These are phyloP conservation scores for Xylaria palmicola DNA, from an alignment of 495 filamentous ascomycete species.

Conservation along the genomic window DNA sequence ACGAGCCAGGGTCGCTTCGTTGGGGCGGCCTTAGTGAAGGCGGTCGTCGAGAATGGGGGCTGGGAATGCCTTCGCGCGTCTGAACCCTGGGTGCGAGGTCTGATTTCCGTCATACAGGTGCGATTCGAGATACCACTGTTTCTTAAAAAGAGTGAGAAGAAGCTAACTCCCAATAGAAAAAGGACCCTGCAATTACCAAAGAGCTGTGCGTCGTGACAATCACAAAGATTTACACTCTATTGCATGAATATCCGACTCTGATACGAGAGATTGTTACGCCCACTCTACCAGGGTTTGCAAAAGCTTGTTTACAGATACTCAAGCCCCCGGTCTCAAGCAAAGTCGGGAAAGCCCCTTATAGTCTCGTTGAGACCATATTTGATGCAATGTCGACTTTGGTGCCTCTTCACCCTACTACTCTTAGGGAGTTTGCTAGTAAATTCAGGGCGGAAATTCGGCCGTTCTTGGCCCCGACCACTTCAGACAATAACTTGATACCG, in stretches of 20 bases:
- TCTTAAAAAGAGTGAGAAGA: neutral
- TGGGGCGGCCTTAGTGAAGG: slow-evolving; percentile 73
- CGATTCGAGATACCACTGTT: slow-evolving; percentile 18
- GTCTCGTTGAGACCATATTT: slow-evolving; percentile 59
- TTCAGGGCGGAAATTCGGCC: slow-evolving; percentile 58
- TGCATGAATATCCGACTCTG: slow-evolving; percentile 76
- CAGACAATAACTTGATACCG: slow-evolving; percentile 45
- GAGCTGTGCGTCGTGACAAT: slow-evolving; percentile 71
- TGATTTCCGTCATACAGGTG: slow-evolving; percentile 71
- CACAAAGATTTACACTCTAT: slow-evolving; percentile 76
- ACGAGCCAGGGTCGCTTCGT: slow-evolving; percentile 70
- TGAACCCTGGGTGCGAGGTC: slow-evolving; percentile 67
- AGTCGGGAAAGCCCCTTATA: slow-evolving; percentile 31
- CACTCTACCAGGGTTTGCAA: slow-evolving; percentile 69
- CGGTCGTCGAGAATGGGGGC: slow-evolving; percentile 75
- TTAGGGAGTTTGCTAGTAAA: slow-evolving; percentile 70
- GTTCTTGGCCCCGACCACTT: slow-evolving; percentile 57
- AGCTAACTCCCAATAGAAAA: slow-evolving; percentile 54
- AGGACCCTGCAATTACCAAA: slow-evolving; percentile 70
- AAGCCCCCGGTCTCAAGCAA: slow-evolving; percentile 47
- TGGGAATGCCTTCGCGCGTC: slow-evolving; percentile 71
- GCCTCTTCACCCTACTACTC: slow-evolving; percentile 73
- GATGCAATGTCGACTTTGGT: slow-evolving; percentile 62
- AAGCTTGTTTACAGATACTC: slow-evolving; percentile 67
- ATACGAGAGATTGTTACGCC: slow-evolving; percentile 88